Percentiles rank a stretch among this genome's conserved stretches.
These are phyloP conservation scores for Digitaria exilis DNA, from an alignment of 202 grass and related monocot species.

Conservation along the genomic window DNA sequence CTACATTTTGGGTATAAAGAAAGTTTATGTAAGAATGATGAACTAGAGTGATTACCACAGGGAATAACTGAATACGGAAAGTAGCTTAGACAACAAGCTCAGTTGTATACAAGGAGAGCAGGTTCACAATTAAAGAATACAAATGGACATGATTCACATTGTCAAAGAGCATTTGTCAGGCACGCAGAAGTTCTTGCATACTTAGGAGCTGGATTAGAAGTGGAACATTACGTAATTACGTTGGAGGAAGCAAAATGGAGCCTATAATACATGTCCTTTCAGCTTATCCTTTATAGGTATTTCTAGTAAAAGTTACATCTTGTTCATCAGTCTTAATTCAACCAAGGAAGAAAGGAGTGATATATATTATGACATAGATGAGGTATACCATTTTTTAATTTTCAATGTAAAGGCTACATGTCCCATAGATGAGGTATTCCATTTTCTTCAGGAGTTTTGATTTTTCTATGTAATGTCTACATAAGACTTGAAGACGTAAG, in stretches of 20 bases:
- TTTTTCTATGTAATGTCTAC: background rate
- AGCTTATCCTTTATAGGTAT: background rate
- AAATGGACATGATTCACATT: background rate
- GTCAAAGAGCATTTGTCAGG: constrained; percentile 20
- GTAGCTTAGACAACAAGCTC: background rate
- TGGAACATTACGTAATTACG: background rate
- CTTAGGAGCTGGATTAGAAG: background rate
- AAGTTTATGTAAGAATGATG: background rate
- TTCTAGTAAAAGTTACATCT: constrained; percentile 22
- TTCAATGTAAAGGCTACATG: too few species aligned
- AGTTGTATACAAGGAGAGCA: constrained; percentile 3
- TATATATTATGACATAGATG: background rate
- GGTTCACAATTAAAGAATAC: background rate
- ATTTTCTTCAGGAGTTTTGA: background rate
- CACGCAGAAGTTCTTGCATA: constrained; percentile 2
- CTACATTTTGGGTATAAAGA: constrained; percentile 48
- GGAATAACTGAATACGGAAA: constrained; percentile 25
- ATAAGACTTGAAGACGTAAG: constrained; percentile 22
- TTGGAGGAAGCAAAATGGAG: constrained; percentile 6
- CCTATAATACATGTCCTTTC: background rate
- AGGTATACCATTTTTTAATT: too few species aligned
- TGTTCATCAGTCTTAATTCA: background rate
- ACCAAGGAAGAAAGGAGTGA: background rate
- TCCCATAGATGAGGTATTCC: background rate
- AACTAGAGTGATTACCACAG: constrained; percentile 4